A percentile compares a stretch with the other conserved stretches of the same genome.
Evolutionary conservation across 306 rosid genomes (phyloP).

Genomic region (Leucaena leucocephala): DNA sequence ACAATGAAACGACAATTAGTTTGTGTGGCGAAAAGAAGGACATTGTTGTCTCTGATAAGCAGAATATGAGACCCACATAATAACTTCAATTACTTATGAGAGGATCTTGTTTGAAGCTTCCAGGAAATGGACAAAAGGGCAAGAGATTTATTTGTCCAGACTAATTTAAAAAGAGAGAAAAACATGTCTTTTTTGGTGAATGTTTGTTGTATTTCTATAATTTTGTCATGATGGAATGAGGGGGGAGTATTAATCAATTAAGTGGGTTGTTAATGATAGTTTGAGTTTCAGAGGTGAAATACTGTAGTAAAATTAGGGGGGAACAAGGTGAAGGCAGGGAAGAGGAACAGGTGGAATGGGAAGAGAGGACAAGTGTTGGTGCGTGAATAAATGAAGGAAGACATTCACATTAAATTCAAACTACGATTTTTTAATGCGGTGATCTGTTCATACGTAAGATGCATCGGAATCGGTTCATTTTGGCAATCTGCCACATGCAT

Average conservation of each 20-base stretch:
- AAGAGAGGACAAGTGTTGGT: neutral
- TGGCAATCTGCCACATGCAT: neutral
- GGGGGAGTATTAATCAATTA: neutral
- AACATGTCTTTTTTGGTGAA: neutral
- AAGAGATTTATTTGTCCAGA: neutral
- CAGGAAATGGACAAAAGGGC: constrained; percentile 32
- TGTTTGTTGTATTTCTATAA: neutral
- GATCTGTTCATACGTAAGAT: neutral
- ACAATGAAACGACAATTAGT: constrained; percentile 32
- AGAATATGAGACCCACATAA: constrained; percentile 41
- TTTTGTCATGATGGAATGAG: neutral
- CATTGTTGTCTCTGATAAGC: constrained; percentile 39
- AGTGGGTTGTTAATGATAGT: neutral
- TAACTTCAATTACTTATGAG: constrained; percentile 20
- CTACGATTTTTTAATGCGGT: neutral
- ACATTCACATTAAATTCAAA: neutral
- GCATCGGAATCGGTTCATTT: neutral
- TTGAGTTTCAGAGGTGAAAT: neutral
- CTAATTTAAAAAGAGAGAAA: neutral
- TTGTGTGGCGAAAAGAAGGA: constrained; percentile 43
- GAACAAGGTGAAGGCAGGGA: neutral
- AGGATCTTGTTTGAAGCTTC: constrained; percentile 30
- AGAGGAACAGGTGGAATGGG: neutral
- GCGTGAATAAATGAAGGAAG: neutral
- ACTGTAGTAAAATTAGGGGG: neutral